Conservation (phyloP, 805 yeast genomes). For the Wickerhamiella allomyrinae region DNA sequence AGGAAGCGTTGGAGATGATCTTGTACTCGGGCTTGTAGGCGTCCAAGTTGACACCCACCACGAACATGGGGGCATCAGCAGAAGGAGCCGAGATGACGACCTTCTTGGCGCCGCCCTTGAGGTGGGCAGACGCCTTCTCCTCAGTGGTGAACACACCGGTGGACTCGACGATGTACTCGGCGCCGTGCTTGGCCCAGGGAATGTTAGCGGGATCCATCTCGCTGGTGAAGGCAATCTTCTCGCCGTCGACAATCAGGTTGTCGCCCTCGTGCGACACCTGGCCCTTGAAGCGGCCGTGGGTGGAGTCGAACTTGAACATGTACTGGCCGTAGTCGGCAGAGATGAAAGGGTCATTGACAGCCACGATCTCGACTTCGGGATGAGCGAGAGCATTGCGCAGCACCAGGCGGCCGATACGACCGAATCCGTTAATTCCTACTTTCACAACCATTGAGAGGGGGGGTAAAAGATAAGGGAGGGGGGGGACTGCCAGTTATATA, state of each 20-base stretch:
- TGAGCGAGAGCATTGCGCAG: conserved; percentile 66
- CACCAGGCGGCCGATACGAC: conserved; percentile 83
- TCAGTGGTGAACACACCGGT: conserved; percentile 84
- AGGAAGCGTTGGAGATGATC: conserved; percentile 83
- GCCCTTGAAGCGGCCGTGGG: conserved; percentile 78
- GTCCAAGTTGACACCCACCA: conserved; percentile 76
- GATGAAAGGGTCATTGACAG: conserved; percentile 86
- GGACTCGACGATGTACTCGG: conserved; percentile 80
- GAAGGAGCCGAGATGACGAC: conserved; percentile 92
- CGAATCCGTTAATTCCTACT: conserved; percentile 90
- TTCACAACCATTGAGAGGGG: conserved; percentile 30
- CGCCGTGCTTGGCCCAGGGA: conserved; percentile 74
- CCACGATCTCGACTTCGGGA: conserved; percentile 67
- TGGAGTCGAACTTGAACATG: conserved; percentile 91
- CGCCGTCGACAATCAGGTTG: conserved; percentile 53
- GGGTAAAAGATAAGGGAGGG: not conserved
- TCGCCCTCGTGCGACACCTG: conserved; percentile 47
- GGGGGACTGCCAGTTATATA: not conserved
- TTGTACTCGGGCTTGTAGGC: conserved; percentile 60
- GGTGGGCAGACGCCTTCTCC: conserved; percentile 72
- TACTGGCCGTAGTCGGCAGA: conserved; percentile 83
- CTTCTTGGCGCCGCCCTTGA: conserved; percentile 87
- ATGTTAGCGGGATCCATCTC: conserved; percentile 76
- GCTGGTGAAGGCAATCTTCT: conserved; percentile 50
- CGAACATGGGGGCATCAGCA: conserved; percentile 89